phyloP scores from a whole-genome alignment of 495 filamentous ascomycete species.

The Aspergillus bertholletiae region DNA sequence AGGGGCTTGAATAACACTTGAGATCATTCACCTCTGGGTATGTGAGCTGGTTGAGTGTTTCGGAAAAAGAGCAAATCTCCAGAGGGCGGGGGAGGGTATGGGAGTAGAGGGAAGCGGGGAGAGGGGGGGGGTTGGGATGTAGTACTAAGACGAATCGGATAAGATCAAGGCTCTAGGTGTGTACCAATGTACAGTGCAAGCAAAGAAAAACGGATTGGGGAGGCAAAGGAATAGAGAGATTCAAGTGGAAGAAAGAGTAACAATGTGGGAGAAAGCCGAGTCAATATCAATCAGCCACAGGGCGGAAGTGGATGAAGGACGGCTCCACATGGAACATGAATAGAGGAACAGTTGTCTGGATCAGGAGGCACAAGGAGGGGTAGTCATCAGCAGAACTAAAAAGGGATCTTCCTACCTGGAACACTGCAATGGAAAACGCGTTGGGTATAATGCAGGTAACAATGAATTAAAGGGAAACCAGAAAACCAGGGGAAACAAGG shows the following conservation, averaged over 20 bases:
- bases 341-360: conserved; percentile 8
- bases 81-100: neutral
- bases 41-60: neutral
- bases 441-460: conserved; percentile 12
- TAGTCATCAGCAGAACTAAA: conserved; percentile 7
- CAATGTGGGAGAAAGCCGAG: conserved; percentile 3
- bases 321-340: conserved; percentile 5
- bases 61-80: neutral
- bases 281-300: conserved; percentile 13
- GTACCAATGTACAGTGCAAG: neutral
- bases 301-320: conserved; percentile 1
- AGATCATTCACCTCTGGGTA: conserved; percentile 10
- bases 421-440: neutral
- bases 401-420: conserved; percentile 5
- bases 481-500: neutral
- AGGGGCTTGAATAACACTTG: neutral
- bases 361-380: conserved; percentile 10
- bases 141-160: neutral
- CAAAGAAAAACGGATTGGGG: neutral
- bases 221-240: conserved; percentile 3
- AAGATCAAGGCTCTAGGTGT: neutral
- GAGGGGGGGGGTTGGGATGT: neutral
- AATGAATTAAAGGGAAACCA: conserved; percentile 8
- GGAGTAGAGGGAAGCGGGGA: conserved; percentile 1
- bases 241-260: conserved; percentile 2